Conservation (phyloP, 1,284 basidiomycete genomes). For the Leccinum pachyderme region DNA sequence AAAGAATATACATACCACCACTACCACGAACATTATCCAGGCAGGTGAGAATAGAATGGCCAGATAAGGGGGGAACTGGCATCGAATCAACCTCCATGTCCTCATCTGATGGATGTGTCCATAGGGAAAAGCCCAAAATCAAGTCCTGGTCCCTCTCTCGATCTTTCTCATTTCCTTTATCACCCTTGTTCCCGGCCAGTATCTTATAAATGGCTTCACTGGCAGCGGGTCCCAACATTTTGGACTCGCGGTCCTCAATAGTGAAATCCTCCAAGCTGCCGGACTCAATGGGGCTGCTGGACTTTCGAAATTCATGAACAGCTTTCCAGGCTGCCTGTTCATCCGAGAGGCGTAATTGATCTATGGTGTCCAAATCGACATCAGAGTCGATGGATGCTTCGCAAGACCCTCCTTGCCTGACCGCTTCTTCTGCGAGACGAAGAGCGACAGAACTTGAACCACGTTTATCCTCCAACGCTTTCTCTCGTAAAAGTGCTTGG, state of each 20-base stretch:
- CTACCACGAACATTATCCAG: slow-evolving; percentile 36
- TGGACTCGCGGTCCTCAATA: slow-evolving; percentile 33
- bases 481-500: slow-evolving; percentile 52
- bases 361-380: slow-evolving; percentile 34
- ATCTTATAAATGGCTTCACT: slow-evolving; percentile 41
- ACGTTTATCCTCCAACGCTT: slow-evolving; percentile 42
- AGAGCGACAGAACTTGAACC: slow-evolving; percentile 44
- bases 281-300: slow-evolving; percentile 21
- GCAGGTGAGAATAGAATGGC: slow-evolving; percentile 32
- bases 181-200: slow-evolving; percentile 36
- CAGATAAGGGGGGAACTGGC: slow-evolving; percentile 12
- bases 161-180: slow-evolving; percentile 23
- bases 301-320: slow-evolving; percentile 28
- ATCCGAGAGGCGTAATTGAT: slow-evolving; percentile 32
- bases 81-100: slow-evolving; percentile 28
- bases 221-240: slow-evolving; percentile 28
- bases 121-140: slow-evolving; percentile 40
- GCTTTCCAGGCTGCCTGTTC: slow-evolving; percentile 41
- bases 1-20: slow-evolving; percentile 36
- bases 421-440: slow-evolving; percentile 43
- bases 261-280: slow-evolving; percentile 31
- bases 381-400: slow-evolving; percentile 37
- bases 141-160: slow-evolving; percentile 5
- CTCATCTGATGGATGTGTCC: slow-evolving; percentile 29
- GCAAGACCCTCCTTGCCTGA: slow-evolving; percentile 30